phyloP scores from a whole-genome alignment of 352 stramenopile genomes.

The Aphanomyces stellatus region DNA sequence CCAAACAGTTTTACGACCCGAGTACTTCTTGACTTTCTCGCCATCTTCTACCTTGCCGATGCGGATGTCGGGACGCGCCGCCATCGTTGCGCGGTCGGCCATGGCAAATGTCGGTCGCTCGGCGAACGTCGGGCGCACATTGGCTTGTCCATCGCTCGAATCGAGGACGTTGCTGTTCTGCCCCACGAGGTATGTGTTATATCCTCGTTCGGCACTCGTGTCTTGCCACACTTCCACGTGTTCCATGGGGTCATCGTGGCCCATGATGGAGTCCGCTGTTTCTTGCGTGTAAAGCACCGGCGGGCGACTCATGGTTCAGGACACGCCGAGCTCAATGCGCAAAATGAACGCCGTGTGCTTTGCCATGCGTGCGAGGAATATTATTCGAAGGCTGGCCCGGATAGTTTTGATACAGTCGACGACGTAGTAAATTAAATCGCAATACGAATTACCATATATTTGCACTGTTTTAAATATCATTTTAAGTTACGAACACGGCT shows the following conservation, averaged over 20 bases:
- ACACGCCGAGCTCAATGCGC: too few species aligned
- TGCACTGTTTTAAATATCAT: too few species aligned
- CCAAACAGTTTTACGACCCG: constrained; percentile 69
- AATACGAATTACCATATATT: too few species aligned
- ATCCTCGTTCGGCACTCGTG: constrained; percentile 45
- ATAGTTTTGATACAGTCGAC: too few species aligned
- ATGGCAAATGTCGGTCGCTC: constrained; percentile 22
- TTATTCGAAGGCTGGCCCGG: too few species aligned
- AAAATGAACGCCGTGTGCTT: too few species aligned
- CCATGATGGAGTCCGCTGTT: not conserved
- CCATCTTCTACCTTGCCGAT: constrained; percentile 56
- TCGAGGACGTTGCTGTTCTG: not conserved
- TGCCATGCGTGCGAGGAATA: too few species aligned
- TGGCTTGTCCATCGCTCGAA: not conserved
- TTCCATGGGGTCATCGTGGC: constrained; percentile 9
- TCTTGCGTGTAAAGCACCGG: not conserved
- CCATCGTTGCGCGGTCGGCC: not conserved
- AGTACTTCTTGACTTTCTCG: constrained; percentile 24
- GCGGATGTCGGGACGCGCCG: constrained; percentile 55
- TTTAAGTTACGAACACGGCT: too few species aligned
- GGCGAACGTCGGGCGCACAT: not conserved
- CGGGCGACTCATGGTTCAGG: not conserved
- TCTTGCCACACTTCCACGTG: constrained; percentile 49
- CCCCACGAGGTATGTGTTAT: constrained; percentile 6
- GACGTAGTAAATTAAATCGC: too few species aligned